Evolutionary conservation across 805 yeast genomes (phyloP), one percentile per base, ranked within the genome.

Genomic region (Zygosaccharomyces pseudorouxii): DNA sequence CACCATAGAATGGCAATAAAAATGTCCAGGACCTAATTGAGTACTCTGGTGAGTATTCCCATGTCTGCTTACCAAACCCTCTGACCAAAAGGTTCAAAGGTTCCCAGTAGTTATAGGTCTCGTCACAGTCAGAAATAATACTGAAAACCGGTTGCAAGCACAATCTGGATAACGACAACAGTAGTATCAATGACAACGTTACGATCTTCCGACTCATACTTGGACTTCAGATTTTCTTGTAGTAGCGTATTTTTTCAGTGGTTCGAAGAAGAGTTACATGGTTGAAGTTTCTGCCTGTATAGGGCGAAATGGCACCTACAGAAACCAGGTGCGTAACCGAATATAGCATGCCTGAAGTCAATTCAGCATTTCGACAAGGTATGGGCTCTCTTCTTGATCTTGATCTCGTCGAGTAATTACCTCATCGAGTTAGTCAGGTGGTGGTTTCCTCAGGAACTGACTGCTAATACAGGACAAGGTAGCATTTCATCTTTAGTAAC

Each of bases 41-140:
- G 59, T 79, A 88, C 46, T 77, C 85, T 0, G 97, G 97, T 0
- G 96, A 87, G 64, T 90, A 92, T 62, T 90, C 97, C 97, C 97
- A 90, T 0, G 97, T 90, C 65, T 89, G 89, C 57, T 89, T 86
- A 1, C 97, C 98, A 64, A 89, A 88, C 2, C 84, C 85, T 55
- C 96, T 76, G 0, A 84, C 67, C 30, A 90, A 56, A 45, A 84
- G 73, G 63, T 92, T 90, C 49, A 92, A 71, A 0, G 98, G 97
- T 55, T 92, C 98, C 92, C 96, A 89, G 68, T 87, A 92, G 63
- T 92, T 92, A 76, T 79, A 92, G 19, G 82, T 79, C 65, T 92
- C 98, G 65, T 92, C 97, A 63, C 97, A 90, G 59, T 90, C 98
- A 1, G 93, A 80, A 23, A 92, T 84, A 31, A 89, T 81, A 70